phyloP scores from a whole-genome alignment of 495 filamentous ascomycete species.

The Aspergillus haitiensis region DNA sequence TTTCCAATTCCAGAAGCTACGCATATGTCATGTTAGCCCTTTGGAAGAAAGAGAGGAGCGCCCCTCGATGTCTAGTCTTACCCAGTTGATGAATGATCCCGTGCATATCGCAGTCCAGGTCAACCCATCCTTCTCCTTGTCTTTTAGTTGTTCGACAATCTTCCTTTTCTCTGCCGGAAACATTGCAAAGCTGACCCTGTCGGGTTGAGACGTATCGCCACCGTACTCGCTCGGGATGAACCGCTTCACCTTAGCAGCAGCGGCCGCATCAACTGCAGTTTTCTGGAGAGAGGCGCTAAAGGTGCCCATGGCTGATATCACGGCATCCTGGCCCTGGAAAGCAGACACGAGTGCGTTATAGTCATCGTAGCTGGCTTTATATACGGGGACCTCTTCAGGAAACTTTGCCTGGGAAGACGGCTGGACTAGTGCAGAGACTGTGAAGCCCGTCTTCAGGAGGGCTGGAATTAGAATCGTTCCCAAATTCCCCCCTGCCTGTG shows the following conservation, averaged over 20 bases:
- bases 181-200: too few relatives aligned
- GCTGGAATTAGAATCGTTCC: neutral
- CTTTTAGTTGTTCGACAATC: too few relatives aligned
- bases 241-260: slow-evolving; percentile 14
- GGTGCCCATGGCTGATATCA: slow-evolving; percentile 13
- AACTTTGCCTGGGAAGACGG: neutral
- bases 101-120: neutral
- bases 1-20: neutral
- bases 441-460: neutral
- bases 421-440: neutral
- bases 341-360: neutral
- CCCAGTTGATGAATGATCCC: neutral
- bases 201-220: neutral
- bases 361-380: neutral
- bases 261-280: slow-evolving; percentile 13
- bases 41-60: too few relatives aligned
- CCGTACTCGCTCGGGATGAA: slow-evolving; percentile 19
- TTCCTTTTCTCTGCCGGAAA: too few relatives aligned
- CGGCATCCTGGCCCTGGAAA: slow-evolving; percentile 15
- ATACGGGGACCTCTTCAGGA: neutral
- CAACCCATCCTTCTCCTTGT: too few relatives aligned
- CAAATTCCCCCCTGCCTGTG: neutral
- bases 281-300: slow-evolving; percentile 17
- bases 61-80: neutral
- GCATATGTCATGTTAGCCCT: neutral